These are phyloP conservation scores for Pichia sp. DNA, from an alignment of 1,139 yeast species.

Conservation along the genomic window DNA sequence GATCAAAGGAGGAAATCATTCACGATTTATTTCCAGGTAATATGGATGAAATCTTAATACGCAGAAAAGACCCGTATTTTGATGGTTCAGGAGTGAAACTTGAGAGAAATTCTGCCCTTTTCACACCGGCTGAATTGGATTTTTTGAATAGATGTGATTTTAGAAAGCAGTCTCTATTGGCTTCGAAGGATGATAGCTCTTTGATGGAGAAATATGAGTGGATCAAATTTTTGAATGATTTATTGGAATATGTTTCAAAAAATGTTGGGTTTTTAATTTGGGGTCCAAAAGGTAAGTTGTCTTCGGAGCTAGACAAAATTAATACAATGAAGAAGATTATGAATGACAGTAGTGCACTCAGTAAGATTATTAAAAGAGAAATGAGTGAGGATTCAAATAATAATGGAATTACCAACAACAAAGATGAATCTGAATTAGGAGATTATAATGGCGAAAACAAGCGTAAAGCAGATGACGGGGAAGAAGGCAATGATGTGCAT, in stretches of 20 bases:
- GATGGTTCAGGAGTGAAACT: slow-evolving; percentile 12
- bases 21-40: slow-evolving; percentile 70
- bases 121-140: slow-evolving; percentile 63
- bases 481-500: neutral
- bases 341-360: neutral
- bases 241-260: slow-evolving; percentile 70
- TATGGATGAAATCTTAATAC: slow-evolving; percentile 46
- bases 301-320: slow-evolving; percentile 17
- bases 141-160: slow-evolving; percentile 63
- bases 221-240: slow-evolving; percentile 62
- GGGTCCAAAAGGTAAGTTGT: slow-evolving; percentile 50
- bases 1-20: slow-evolving; percentile 59
- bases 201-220: slow-evolving; percentile 61
- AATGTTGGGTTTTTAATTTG: slow-evolving; percentile 65
- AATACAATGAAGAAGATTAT: slow-evolving; percentile 1
- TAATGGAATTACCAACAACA: neutral
- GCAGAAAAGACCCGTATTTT: slow-evolving; percentile 30
- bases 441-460: neutral
- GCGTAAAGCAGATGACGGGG: neutral
- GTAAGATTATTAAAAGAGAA: neutral
- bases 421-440: neutral
- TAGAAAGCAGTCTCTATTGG: slow-evolving; percentile 53
- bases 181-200: slow-evolving; percentile 38
- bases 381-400: neutral
- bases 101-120: slow-evolving; percentile 27